phyloP scores from a whole-genome alignment of 2,329 filamentous ascomycete genomes.

The Penicillium glabrum region DNA sequence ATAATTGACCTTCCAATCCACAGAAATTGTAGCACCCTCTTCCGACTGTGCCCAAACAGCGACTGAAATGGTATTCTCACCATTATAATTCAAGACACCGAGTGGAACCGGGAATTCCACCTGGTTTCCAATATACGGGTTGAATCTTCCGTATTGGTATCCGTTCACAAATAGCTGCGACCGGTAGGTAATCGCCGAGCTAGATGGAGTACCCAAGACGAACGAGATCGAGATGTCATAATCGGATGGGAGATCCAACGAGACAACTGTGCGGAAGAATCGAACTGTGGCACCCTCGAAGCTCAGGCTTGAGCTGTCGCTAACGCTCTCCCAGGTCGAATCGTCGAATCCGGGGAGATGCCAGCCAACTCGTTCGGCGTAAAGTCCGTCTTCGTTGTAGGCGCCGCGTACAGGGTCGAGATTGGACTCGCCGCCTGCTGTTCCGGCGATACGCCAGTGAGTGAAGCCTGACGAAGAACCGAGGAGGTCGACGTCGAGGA shows the following conservation, averaged over 20 bases:
- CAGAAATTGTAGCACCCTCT: constrained; percentile 50
- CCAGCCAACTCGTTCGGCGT: constrained; percentile 59
- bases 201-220: constrained; percentile 48
- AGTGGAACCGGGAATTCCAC: constrained; percentile 60
- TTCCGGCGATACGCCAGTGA: constrained; percentile 60
- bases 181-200: constrained; percentile 44
- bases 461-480: constrained; percentile 51
- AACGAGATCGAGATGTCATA: constrained; percentile 60
- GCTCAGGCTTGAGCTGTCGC: constrained; percentile 37
- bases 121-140: constrained; percentile 62
- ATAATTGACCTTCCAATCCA: constrained; percentile 57
- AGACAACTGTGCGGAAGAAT: constrained; percentile 56
- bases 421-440: constrained; percentile 53
- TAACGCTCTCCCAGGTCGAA: constrained; percentile 40
- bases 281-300: constrained; percentile 53
- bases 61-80: constrained; percentile 58
- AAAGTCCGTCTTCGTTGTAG: constrained; percentile 59
- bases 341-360: constrained; percentile 59
- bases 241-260: constrained; percentile 52
- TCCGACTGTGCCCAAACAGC: constrained; percentile 61
- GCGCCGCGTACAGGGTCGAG: constrained; percentile 58
- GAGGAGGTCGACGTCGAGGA: constrained; percentile 49
- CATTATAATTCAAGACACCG: constrained; percentile 58
- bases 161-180: constrained; percentile 64
- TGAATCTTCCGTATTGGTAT: constrained; percentile 63